Evolutionary conservation across 805 yeast genomes (phyloP).

Genomic region (Candida dajiaensis): DNA sequence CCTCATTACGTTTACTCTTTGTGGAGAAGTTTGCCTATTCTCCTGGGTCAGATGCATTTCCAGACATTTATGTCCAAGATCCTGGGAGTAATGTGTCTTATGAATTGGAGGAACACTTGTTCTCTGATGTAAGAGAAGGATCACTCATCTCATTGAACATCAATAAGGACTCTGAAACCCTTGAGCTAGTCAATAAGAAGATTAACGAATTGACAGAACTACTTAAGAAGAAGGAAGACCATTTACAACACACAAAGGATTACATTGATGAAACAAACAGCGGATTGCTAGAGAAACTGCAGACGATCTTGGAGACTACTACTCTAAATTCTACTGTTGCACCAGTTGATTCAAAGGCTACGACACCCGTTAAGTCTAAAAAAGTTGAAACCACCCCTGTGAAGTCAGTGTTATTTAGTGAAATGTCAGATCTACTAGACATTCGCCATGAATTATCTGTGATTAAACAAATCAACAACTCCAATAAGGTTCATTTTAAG

Average conservation of each 20-base stretch:
- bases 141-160: slow-evolving; percentile 55
- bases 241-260: slow-evolving; percentile 15
- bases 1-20: slow-evolving; percentile 59
- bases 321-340: background rate
- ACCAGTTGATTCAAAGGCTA: background rate
- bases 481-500: slow-evolving; percentile 37
- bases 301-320: slow-evolving; percentile 8
- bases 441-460: slow-evolving; percentile 55
- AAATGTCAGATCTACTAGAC: slow-evolving; percentile 26
- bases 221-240: slow-evolving; percentile 8
- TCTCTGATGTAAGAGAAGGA: slow-evolving; percentile 56
- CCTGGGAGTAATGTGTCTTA: slow-evolving; percentile 54
- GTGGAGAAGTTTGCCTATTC: slow-evolving; percentile 85
- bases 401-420: slow-evolving; percentile 7
- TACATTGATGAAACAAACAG: slow-evolving; percentile 22
- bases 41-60: slow-evolving; percentile 66
- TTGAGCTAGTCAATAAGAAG: slow-evolving; percentile 11
- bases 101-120: slow-evolving; percentile 67
- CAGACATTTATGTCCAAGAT: slow-evolving; percentile 72
- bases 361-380: background rate
- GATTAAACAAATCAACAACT: slow-evolving; percentile 48
- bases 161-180: slow-evolving; percentile 25
- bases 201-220: slow-evolving; percentile 16
- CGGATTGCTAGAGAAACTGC: slow-evolving; percentile 14
- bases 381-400: background rate